Base-by-base conservation (phyloP, 2,329 filamentous ascomycete genomes). In the Chaetomium strumarium region DNA sequence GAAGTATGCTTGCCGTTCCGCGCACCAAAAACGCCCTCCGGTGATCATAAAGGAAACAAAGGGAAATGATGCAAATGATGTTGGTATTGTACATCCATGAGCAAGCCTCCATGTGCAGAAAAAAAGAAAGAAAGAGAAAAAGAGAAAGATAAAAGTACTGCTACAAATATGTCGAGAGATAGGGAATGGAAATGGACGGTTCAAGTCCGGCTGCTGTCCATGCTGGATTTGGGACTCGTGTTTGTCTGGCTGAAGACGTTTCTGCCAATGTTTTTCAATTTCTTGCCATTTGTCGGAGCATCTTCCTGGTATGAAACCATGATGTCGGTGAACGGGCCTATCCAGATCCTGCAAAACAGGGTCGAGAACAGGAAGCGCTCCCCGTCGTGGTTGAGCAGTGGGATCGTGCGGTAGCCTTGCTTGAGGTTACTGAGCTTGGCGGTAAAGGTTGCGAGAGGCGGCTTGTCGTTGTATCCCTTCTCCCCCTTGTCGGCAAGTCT, bases 301-400 rank as follows among this genome's bases (percentile, higher is more conserved):
- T 70, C 64, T 42, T 72, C 66, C 53, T 74, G 65, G 57, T 75
- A 70, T 43, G 79, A 72, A 42, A 84, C 72, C 59, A 81, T 78
- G 58, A 80, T 74, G 55, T 77, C 80, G 42, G 78, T 79, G 36
- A 79, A 72, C 13, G 76, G 73, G 37, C 79, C 75, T 30, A 81
- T 86, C 60, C 84, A 84, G 71, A 97, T 88, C 64, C 85, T 85
- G 73, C 91, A 96, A 69, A 97, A 96, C 14, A 99, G 76, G 11
- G 90, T 95, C 2, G 93, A 96, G 71, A 96, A 96, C 40, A 96
- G 78, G 67, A 95, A 97, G 62, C 91, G 89, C 62, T 96, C 91
- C 55, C 91, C 93, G 58, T 90, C 88, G 51, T 83, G 80, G 70
- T 97, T 91, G 68, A 90, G 86, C 14, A 99, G 77, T 11, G 92